Evolutionary conservation across 2,329 filamentous ascomycete species (phyloP).

Genomic region (Myriosclerotinia curreyana): DNA sequence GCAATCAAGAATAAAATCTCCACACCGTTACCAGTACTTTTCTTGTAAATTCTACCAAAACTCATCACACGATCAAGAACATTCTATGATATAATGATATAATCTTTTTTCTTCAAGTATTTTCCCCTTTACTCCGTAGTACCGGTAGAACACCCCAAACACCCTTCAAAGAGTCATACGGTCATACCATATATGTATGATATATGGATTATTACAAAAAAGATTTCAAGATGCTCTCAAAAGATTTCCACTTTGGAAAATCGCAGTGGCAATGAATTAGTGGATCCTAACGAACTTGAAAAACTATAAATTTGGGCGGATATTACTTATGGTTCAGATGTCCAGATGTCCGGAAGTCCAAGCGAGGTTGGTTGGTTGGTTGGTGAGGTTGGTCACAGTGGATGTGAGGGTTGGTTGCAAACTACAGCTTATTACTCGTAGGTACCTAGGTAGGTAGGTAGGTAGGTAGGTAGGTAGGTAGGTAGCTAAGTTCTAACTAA

Average conservation of each 20-base stretch:
- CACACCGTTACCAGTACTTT: not conserved
- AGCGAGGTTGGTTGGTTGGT: not conserved
- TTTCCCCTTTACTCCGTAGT: not conserved
- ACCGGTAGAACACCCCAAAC: not conserved
- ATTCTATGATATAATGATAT: not conserved
- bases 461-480: no score
- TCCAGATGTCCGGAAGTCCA: slow-evolving; percentile 17
- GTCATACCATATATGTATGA: slow-evolving; percentile 7
- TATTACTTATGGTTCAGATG: slow-evolving; percentile 7
- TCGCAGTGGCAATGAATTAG: not conserved
- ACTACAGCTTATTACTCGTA: no score
- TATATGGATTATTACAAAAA: slow-evolving; percentile 13
- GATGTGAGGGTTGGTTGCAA: no score
- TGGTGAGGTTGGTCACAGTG: not conserved
- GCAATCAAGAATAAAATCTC: not conserved
- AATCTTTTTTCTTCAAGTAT: not conserved
- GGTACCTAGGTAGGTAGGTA: no score
- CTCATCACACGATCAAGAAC: slow-evolving; percentile 7
- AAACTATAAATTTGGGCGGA: slow-evolving; percentile 10
- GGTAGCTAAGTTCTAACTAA: no score
- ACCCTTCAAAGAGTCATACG: slow-evolving; percentile 12
- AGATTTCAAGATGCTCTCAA: not conserved
- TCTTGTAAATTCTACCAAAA: not conserved
- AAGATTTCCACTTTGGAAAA: not conserved
- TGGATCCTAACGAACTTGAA: not conserved